These are phyloP conservation scores for Colletotrichum simmondsii DNA, from an alignment of 2,329 filamentous ascomycete genomes.

Conservation along the genomic window DNA sequence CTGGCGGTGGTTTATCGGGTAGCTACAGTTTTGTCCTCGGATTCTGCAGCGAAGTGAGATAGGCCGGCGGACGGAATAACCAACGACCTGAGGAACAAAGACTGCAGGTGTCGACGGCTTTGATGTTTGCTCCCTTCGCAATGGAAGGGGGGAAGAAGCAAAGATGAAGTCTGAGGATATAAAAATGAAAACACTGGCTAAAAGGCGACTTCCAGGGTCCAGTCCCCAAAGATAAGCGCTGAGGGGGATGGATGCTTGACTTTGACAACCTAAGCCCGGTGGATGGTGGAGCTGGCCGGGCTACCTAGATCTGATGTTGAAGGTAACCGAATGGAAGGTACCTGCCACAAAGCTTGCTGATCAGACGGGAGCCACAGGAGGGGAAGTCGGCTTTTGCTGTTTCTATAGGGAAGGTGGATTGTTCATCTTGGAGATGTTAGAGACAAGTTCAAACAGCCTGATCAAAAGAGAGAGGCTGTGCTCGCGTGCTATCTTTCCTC, in stretches of 20 bases:
- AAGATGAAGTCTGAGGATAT: not conserved
- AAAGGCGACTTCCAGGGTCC: constrained; percentile 20
- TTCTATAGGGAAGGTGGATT: not conserved
- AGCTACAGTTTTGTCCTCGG: constrained; percentile 18
- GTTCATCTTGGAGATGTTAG: not conserved
- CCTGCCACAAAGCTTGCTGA: constrained; percentile 7
- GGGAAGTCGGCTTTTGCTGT: not conserved
- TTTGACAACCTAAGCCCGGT: constrained; percentile 23
- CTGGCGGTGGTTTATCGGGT: constrained; percentile 7
- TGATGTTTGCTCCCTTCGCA: constrained; percentile 1
- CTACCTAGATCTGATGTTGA: not conserved
- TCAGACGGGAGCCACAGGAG: not conserved
- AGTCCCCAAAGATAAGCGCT: constrained; percentile 32
- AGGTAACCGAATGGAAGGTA: constrained; percentile 18
- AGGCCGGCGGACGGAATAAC: not conserved
- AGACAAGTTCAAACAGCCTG: not conserved
- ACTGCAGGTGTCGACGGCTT: constrained; percentile 6
- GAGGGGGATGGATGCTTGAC: constrained; percentile 25
- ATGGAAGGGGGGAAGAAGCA: constrained; percentile 12
- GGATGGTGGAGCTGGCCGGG: constrained; percentile 21
- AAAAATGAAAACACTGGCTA: constrained; percentile 18
- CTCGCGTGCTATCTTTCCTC: constrained; percentile 26
- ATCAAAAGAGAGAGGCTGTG: constrained; percentile 1
- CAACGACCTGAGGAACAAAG: not conserved
- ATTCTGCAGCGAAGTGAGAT: constrained; percentile 10